Base-by-base conservation (phyloP, 2,329 filamentous ascomycete species). In the Aspergillus clavatus region DNA sequence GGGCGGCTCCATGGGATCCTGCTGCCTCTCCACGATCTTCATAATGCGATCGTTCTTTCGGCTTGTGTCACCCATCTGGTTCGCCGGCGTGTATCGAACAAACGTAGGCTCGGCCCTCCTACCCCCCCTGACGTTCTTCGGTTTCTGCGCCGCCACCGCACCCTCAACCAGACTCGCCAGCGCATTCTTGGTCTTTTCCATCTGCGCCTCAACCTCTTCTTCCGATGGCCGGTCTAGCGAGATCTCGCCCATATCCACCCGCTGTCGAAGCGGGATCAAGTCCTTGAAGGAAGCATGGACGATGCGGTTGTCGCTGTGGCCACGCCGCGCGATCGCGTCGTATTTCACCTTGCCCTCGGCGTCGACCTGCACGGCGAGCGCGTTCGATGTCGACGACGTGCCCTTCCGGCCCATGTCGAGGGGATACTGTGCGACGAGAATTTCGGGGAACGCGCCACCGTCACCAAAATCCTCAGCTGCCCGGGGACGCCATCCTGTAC, bases 271-370 rank as follows among this genome's bases (percentile, higher is more conserved):
- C 5, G 93, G 93, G 51, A 98, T 98, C 40, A 98, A 74, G 60
- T 97, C 93, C 66, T 95, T 96, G 74, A 98, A 98, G 7, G 87
- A 95, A 16, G 93, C 84, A 68, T 98, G 93, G 8, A 98, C 84
- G 53, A 96, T 87, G 40, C 90, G 80, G 48, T 81, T 82, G 16
- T 89, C 88, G 63, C 78, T 78, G 66, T 98, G 93, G 11, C 93
- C 93, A 62, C 91, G 86, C 59, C 85, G 80, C 41, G 91, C 91
- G 61, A 98, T 95, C 43, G 90, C 89, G 66, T 95, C 89, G 72
- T 96, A 98, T 69, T 95, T 94, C 52, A 96, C 87, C 64, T 94
- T 95, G 36, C 93, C 93, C 54, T 95, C 86, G 0, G 78, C 82
- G 63, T 97, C 89, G 27, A 97, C 89, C 65, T 95, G 87, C 24